Evolutionary conservation across 139 green algal genomes (phyloP), one percentile per base, ranked within the genome.

Genomic region (Marvania coccoides): DNA sequence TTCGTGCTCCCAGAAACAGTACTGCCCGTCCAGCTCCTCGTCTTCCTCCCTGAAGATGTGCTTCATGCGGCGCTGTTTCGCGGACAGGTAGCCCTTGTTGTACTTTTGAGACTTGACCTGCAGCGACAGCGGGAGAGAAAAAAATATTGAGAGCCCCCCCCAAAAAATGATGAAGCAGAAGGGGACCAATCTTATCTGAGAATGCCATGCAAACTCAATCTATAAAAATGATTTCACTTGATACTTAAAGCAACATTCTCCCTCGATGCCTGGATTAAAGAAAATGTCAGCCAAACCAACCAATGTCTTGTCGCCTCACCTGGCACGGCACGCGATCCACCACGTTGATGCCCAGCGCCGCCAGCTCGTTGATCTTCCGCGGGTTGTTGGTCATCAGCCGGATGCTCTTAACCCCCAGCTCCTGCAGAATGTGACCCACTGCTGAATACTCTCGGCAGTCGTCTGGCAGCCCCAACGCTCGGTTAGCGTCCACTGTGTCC

Each of bases 401-500:
- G 2, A 96, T 81, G 73, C 77, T 90, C 35, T 80, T 74, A 8
- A 97, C 54, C 54, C 69, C 65, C 56, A 97, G 60, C 47, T 95
- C 85, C 2, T 38, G n/a, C 13, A 97, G 81, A 60, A 97, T 97
- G 77, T 93, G 91, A 23, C 63, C 70, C 31, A 97, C 91, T 5
- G 81, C 83, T 3, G 79, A 89, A 81, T 97, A 97, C 73, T 97
- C 91, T 2, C 91, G 69, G 70, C 85, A 91, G 72, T 97, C 91
- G 61, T 96, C 90, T 13, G 91, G 91, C 36, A 96, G 77, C 1
- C 91, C 91, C 29, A 97, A 80, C 5, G 86, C 87, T 2, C 90
- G 62, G 77, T 97, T 97, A 42, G 91, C 91, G 69, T 97, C 91
- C 23, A 97, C 91, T 0, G 91, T 97, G 77, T 97, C 91, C 19